Base-by-base conservation (phyloP, 257 asterid species). In the Capsicum chinense region DNA sequence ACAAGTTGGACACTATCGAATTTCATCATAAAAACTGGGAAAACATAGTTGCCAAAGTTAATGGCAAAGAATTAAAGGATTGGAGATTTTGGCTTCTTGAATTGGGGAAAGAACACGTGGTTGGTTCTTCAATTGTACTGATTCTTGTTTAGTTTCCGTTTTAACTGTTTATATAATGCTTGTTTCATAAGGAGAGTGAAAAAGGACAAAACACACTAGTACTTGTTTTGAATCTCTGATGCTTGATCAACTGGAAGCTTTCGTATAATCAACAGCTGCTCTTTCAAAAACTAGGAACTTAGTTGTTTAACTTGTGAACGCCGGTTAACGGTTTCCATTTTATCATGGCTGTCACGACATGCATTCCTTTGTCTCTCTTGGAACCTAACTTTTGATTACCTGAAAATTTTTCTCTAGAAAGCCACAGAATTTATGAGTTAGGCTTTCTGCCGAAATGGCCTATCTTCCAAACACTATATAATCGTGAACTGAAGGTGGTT, bases 61-160 rank as follows among this genome's bases (percentile, higher is more conserved):
- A 88, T 84, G 98, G 97, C 35, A 79, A 88, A 85, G 92, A 86
- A 87, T 85, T 92, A 85, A 88, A 89, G 69, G 97, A 96, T 86
- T 96, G 98, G 99, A 93, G 89, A 84, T 94, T 94, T 88, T 92
- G 97, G 94, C 95, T 92, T 84, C 84, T 83, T 39, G 91, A 94
- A 80, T 81, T 92, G 84, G 93, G 89, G 39, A 81, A 85, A 68
- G 76, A 82, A 71, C 97, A 96, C 81, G 83, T 90, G 86, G 98
- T 93, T 87, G 88, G 98, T 91, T 83, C 84, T 52, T 78, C 19
- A 8, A 4, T 19, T 2, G 80, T 42, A 21, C 56, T 71, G 52
- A 35, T 44, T 66, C 68, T 37, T 56, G 3, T 73, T 66, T 69
- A 64, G 13, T 35, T 37, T 81, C 21, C 76, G 5, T 57, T 81